Evolutionary conservation across 2,329 filamentous ascomycete species (phyloP).

Genomic region (Aspergillus aculeatus): DNA sequence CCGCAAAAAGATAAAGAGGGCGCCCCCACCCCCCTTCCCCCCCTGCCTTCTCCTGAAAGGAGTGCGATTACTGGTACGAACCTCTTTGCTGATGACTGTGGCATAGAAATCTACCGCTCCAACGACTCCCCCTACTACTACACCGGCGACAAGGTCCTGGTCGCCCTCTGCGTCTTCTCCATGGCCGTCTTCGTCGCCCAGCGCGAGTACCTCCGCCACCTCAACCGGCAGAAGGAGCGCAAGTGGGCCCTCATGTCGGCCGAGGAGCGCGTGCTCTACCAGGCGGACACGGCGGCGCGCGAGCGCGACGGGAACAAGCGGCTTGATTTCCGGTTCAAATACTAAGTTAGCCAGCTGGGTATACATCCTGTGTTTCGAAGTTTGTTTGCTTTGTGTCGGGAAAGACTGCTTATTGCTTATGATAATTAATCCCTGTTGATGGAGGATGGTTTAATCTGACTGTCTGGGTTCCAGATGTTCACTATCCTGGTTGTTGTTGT

Average conservation of each 20-base stretch:
- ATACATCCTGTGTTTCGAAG: neutral
- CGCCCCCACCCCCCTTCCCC: too few relatives aligned
- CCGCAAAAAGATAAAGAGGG: too few relatives aligned
- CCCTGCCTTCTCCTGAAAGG: too few relatives aligned
- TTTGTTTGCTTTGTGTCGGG: too few relatives aligned
- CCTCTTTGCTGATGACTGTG: neutral
- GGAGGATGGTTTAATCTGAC: too few relatives aligned
- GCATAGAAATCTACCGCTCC: conserved; percentile 49
- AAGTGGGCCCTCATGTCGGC: conserved; percentile 49
- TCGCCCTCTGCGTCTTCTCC: conserved; percentile 51
- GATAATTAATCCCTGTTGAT: too few relatives aligned
- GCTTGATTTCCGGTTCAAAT: conserved; percentile 54
- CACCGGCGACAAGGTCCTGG: conserved; percentile 54
- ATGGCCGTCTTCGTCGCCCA: conserved; percentile 51
- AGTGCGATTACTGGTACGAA: too few relatives aligned
- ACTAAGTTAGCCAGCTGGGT: conserved; percentile 25
- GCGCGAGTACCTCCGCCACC: conserved; percentile 43
- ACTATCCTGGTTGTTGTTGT: too few relatives aligned
- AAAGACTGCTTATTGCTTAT: too few relatives aligned
- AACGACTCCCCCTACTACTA: conserved; percentile 56
- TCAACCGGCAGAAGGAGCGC: conserved; percentile 52
- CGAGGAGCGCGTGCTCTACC: conserved; percentile 49
- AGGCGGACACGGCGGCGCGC: conserved; percentile 45
- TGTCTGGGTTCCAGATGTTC: too few relatives aligned
- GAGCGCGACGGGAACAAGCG: conserved; percentile 52